Conservation (phyloP, 805 yeast genomes). For the Pichia scutulata region DNA sequence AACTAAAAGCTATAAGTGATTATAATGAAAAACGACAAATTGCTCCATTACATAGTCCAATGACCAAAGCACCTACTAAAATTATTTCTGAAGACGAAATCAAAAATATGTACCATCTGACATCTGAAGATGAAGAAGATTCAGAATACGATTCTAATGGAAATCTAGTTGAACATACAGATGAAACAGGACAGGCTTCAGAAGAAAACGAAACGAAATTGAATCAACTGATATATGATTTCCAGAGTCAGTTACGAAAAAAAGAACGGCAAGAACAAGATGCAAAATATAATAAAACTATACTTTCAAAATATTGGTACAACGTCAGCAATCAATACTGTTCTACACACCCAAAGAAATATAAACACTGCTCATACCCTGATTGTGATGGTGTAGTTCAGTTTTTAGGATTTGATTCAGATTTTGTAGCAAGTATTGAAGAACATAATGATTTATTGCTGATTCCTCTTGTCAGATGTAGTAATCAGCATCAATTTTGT, state of each 20-base stretch:
- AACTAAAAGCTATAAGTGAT: slow-evolving; percentile 28
- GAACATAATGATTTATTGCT: slow-evolving; percentile 20
- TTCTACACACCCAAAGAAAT: slow-evolving; percentile 38
- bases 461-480: slow-evolving; percentile 67
- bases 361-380: slow-evolving; percentile 79
- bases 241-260: slow-evolving; percentile 17
- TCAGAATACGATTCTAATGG: slow-evolving; percentile 6
- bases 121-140: background rate
- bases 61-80: background rate
- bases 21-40: slow-evolving; percentile 7
- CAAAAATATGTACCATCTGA: slow-evolving; percentile 14
- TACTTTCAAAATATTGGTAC: slow-evolving; percentile 34
- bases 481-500: slow-evolving; percentile 65
- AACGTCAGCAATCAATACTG: slow-evolving; percentile 42
- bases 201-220: slow-evolving; percentile 1
- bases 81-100: slow-evolving; percentile 16
- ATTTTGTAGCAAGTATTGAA: slow-evolving; percentile 19
- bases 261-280: slow-evolving; percentile 18
- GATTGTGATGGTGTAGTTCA: slow-evolving; percentile 61
- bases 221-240: slow-evolving; percentile 14
- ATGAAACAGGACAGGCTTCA: background rate
- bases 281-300: slow-evolving; percentile 19
- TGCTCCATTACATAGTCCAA: background rate
- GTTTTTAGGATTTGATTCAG: slow-evolving; percentile 27
- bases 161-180: background rate